Evolutionary conservation across 768 basidiomycete genomes (phyloP).

Genomic region (Calocybe cyanea): DNA sequence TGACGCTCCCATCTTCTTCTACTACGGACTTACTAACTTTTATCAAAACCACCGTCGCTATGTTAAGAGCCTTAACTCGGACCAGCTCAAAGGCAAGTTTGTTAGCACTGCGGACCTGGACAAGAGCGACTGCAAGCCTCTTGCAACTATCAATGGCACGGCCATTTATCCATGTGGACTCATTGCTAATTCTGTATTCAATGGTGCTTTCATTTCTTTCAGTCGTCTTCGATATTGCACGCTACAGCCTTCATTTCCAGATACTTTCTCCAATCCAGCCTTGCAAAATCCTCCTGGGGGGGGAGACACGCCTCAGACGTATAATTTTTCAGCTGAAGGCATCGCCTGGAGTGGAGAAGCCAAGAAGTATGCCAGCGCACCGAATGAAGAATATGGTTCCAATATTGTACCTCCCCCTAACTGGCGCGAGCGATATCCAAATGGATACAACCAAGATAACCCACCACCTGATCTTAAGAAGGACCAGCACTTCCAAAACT

Average conservation of each 20-base stretch:
- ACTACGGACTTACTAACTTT: constrained; percentile 96
- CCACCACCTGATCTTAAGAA: constrained; percentile 68
- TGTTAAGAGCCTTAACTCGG: constrained; percentile 82
- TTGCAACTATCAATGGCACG: constrained; percentile 49
- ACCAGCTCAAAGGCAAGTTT: constrained; percentile 78
- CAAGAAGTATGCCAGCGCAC: constrained; percentile 77
- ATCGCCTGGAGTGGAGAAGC: constrained; percentile 97
- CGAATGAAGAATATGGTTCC: constrained; percentile 42
- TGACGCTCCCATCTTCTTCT: constrained; percentile 73
- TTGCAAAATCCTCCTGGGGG: constrained; percentile 52
- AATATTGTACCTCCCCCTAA: constrained; percentile 91
- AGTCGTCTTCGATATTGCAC: neutral
- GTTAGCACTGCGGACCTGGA: constrained; percentile 48
- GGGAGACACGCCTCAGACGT: constrained; percentile 43
- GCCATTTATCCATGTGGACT: constrained; percentile 93
- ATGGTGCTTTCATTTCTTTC: constrained; percentile 50
- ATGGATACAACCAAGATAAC: constrained; percentile 61
- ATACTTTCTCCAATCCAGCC: constrained; percentile 70
- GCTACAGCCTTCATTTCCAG: constrained; percentile 33
- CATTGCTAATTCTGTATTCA: constrained; percentile 96
- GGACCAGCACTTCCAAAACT: constrained; percentile 97
- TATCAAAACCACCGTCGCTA: constrained; percentile 99
- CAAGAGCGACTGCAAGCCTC: constrained; percentile 83
- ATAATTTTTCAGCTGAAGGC: constrained; percentile 69
- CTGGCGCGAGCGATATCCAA: constrained; percentile 72